These are phyloP conservation scores for Grigorovia humatica DNA, from an alignment of 805 yeast genomes.

Conservation along the genomic window DNA sequence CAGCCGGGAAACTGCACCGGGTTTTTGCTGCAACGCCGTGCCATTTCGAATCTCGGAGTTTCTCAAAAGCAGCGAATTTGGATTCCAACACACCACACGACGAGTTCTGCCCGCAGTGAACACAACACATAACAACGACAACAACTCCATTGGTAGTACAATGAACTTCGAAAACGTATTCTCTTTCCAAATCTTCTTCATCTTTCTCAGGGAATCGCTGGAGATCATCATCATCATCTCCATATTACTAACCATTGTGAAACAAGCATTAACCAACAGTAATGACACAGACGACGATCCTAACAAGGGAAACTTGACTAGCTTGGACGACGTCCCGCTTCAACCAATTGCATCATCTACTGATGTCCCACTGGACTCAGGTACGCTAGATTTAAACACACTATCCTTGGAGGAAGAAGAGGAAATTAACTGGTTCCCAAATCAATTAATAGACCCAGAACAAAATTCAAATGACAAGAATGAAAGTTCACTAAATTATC, in stretches of 20 bases:
- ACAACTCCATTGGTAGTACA: not conserved
- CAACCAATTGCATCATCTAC: not conserved
- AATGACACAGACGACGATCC: not conserved
- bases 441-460: conserved; percentile 5
- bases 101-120: too few relatives aligned
- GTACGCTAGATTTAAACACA: not conserved
- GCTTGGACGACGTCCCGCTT: not conserved
- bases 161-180: conserved; percentile 39
- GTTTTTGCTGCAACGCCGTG: too few relatives aligned
- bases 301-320: not conserved
- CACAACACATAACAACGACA: too few relatives aligned
- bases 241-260: conserved; percentile 59
- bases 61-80: too few relatives aligned
- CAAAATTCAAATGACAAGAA: not conserved
- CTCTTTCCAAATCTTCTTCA: conserved; percentile 65
- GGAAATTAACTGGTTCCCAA: conserved; percentile 15
- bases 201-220: conserved; percentile 60
- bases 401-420: conserved; percentile 22
- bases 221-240: conserved; percentile 72
- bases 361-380: not conserved
- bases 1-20: too few relatives aligned
- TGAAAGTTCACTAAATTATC: conserved; percentile 30
- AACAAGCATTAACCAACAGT: conserved; percentile 42
- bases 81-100: too few relatives aligned
- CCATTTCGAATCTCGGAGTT: too few relatives aligned